Evolutionary conservation across 805 yeast species (phyloP), one percentile per base, ranked within the genome.

Genomic region (Priceomyces melissophilus): DNA sequence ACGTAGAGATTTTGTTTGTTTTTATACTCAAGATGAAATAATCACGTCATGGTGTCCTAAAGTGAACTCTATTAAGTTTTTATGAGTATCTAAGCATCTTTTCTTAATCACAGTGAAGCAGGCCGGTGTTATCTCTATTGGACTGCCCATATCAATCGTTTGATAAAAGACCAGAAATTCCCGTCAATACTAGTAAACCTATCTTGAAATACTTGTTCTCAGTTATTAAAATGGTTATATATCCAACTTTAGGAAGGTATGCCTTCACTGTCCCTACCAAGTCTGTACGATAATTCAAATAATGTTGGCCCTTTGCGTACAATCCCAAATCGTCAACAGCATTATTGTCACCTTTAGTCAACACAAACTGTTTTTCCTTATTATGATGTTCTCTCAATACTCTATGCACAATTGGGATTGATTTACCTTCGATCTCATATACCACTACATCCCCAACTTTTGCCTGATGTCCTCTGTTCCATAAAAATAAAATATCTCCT

Each of bases 301-400:
- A 93, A 35, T 69, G 70, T 55, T 87, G 90, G 41, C 78, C 80
- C 48, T 78, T 74, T 1, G 89, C 85, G 58, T 93, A 93, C 35
- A 93, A 72, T 11, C 87, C 83, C 49, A 93, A 73, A 63, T 93
- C 99, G 63, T 93, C 95, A 39, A 85, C 82, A 3, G 90, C 87
- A 59, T 93, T 93, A 61, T 93, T 93, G 62, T 93, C 99, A 61
- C 99, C 99, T 62, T 93, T 93, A 1, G 99, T 93, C 45, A 93
- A 73, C 37, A 93, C 62, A 37, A 82, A 69, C 63, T 90, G 96
- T 57, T 80, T 73, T 36, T 65, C 66, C 3, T 43, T 38, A 40
- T 65, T 67, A 44, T 76, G 81, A 57, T 93, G 98, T 51, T 87
- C 91, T 54, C 96, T 77, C 57, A 93, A 61, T 0, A 93, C 96